Base-by-base conservation (phyloP, 805 yeast species). In the Candida suzukii region DNA sequence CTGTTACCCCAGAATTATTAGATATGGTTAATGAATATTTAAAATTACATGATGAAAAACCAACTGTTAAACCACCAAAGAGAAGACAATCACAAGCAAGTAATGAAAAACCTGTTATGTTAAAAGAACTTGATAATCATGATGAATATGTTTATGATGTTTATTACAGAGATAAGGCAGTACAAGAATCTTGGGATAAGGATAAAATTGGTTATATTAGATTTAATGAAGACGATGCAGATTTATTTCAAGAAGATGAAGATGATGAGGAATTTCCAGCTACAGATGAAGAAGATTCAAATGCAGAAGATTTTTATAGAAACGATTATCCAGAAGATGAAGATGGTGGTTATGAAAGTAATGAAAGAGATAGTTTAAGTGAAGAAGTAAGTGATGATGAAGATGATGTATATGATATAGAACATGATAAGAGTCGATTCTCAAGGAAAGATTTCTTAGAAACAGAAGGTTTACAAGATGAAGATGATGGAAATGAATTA, bases 241-340 rank as follows among this genome's bases (percentile, higher is more conserved):
- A 43, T 48, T 56, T 56, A 56, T 53, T 45, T 47, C 61, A 62
- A 26, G 77, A 69, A 17, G 67, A 65, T 13, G 73, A 64, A 2
- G 67, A 59, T 30, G 54, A 57, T 10, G 49, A 47, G 1, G 56
- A 45, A 4, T 46, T 40, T 27, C 47, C 46, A 5, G 36, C 42
- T 8, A 36, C 87, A 0, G 93, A 83, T 49, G 88, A 85, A 52
- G 91, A 84, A 46, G 95, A 85, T 54, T 83, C 93, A 0, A 85
- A 85, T 55, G 96, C 96, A 18, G 99, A 91, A 63, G 88, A 85
- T 41, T 90, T 80, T 54, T 91, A 91, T 57, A 78, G 79, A 52
- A 91, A 93, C 60, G 98, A 91, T 54, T 91, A 91, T 54, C 98
- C 98, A 0, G 95, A 88, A 36, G 96, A 90, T 54, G 96, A 88